Evolutionary conservation across 441 rosid species (phyloP), one percentile per base, ranked within the genome.

Genomic region (Geranium incanum): DNA sequence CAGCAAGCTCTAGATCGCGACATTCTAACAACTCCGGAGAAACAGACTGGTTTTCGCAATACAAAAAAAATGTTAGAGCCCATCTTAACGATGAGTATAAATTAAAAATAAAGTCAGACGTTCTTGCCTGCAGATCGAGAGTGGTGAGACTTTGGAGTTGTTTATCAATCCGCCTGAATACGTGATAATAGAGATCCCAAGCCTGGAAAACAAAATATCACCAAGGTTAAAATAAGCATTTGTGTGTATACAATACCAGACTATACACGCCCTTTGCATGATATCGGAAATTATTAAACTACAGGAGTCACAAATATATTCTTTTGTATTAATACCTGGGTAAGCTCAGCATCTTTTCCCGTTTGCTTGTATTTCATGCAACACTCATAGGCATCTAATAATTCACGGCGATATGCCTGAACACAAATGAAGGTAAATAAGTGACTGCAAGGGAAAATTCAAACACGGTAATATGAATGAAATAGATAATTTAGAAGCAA

Each of bases 161-260:
- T 78, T 91, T 93, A 84, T 95, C 99, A 70, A 95, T 90, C 78
- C 99, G 86, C 83, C 89, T 88, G 85, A 95, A 95, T 71, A 95
- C 97, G 77, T 95, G 97, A 81, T 93, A 95, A 72, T 93, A 95
- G 68, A 95, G 92, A 84, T 95, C 99, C 98, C 99, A 95, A 19
- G 99, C 99, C 99, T 62, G 66, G 11, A 13, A 9, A 28, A 60
- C 36, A 62, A 13, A 21, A 62, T 9, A 62, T 62, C 66, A 62
- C 36, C 66, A 62, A 9, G 36, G 33, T 62, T 62, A 23, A 23
- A 23, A 48, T 48, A 48, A 48, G 55, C 55, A 2, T 1, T 8
- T 48, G 11, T 0, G 55, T 48, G 15, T 48, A 8, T 48, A 48
- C 11, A 48, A 48, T 48, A 48, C 33, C 33, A 23, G 33, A 23